Percentiles rank a stretch among this genome's conserved stretches.
phyloP scores from a whole-genome alignment of 495 filamentous ascomycete species.

The Sabuloglossum arenarium region DNA sequence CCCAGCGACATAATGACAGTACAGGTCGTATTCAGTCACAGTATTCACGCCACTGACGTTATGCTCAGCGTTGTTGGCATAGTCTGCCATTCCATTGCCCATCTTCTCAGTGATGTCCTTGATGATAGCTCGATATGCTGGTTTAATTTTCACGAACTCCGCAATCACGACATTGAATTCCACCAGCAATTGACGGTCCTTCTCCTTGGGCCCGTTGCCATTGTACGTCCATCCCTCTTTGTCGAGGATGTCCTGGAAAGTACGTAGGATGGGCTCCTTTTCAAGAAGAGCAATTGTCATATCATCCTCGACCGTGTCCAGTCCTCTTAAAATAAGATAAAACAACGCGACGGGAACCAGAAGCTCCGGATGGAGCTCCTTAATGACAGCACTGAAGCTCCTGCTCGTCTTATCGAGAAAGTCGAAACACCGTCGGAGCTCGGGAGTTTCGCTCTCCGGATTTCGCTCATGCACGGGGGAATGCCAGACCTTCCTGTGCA shows the following conservation, averaged over 20 bases:
- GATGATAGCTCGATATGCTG: constrained; percentile 65
- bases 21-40: constrained; percentile 73
- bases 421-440: constrained; percentile 61
- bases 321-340: constrained; percentile 72
- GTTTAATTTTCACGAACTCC: constrained; percentile 81
- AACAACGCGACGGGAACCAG: constrained; percentile 81
- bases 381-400: constrained; percentile 83
- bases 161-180: constrained; percentile 71
- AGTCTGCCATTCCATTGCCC: constrained; percentile 98
- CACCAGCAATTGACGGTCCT: constrained; percentile 78
- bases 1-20: constrained; percentile 96
- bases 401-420: constrained; percentile 77
- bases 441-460: constrained; percentile 46
- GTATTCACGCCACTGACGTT: constrained; percentile 65
- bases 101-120: constrained; percentile 88
- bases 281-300: constrained; percentile 65
- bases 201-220: constrained; percentile 76
- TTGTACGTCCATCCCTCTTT: constrained; percentile 78
- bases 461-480: constrained; percentile 76
- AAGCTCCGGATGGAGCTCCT: constrained; percentile 85
- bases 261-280: constrained; percentile 73
- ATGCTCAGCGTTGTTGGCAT: constrained; percentile 58
- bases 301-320: constrained; percentile 97
- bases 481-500: constrained; percentile 85
- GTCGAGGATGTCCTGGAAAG: constrained; percentile 58